Base-by-base conservation (phyloP, 139 green algal genomes). In the Deuterostichococcus epilithicus region DNA sequence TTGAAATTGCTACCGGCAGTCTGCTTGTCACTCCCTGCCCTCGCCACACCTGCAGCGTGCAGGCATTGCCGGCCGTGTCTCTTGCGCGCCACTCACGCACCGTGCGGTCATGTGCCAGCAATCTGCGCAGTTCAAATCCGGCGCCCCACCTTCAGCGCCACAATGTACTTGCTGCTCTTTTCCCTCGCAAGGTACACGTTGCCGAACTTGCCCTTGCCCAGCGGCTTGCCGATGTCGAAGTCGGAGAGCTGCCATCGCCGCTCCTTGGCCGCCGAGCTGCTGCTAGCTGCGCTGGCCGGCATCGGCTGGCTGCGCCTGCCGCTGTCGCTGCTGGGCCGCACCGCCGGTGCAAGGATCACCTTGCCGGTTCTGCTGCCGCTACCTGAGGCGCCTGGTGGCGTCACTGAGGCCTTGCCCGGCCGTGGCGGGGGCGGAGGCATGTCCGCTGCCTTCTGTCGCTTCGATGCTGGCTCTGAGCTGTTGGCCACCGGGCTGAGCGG, bases 181-280 rank as follows among this genome's bases (percentile, higher is more conserved):
- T 99, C 96, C 3, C 95, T 81, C 0, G 96, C 96, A 34, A 99
- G 82, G 88, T 99, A 99, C 25, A 99, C 96, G 72, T 98, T 99
- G 60, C 96, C 96, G 85, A 99, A 99, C 79, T 99, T 99, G 70
- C 96, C 96, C 47, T 90, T 86, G 1, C 96, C 96, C 30, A 99
- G 85, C 5, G 94, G 95, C 78, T 89, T 95, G 36, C 96, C 96
- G 36, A 99, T 98, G 72, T 99, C 96, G 77, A 99, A 99, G 82
- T 99, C 95, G 13, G 76, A 79, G 5, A 99, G 86, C 77, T 86
- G 82, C 95, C 95, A 99, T 20, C 81, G 71, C 28, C 86, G 78
- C 28, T 67, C 65, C 3, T 39, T 38, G 39, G 63, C 30, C 1
- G 15, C 30, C 33, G 30, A 34, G 72, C 74, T 84, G 45, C 39